These are phyloP conservation scores for Hypoxylon subgilvum DNA, from an alignment of 495 filamentous ascomycete species.

Conservation along the genomic window DNA sequence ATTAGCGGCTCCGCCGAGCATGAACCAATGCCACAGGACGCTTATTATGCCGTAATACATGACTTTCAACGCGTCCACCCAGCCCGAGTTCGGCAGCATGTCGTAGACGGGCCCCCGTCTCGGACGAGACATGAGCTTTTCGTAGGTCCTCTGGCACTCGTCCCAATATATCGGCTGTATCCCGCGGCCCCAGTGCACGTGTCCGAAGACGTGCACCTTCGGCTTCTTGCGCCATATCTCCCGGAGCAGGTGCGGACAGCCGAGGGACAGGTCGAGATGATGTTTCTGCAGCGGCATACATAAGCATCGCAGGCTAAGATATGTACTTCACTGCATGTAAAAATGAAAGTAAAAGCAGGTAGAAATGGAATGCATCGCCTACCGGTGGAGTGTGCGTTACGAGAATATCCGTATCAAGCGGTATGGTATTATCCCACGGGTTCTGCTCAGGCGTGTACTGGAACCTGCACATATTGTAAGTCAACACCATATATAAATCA, in stretches of 20 bases:
- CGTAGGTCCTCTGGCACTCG: constrained; percentile 73
- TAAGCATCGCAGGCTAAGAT: too few relatives aligned
- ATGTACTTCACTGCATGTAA: too few relatives aligned
- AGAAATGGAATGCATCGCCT: constrained; percentile 13
- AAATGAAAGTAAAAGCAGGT: too few relatives aligned
- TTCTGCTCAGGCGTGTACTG: constrained; percentile 52
- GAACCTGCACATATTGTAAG: constrained; percentile 43
- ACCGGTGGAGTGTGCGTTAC: constrained; percentile 76
- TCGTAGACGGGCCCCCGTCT: constrained; percentile 59
- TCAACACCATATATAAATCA: background rate
- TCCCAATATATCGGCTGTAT: constrained; percentile 77
- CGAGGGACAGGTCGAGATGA: constrained; percentile 79
- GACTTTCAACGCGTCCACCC: constrained; percentile 67
- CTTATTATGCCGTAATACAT: constrained; percentile 66
- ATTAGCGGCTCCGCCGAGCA: constrained; percentile 63
- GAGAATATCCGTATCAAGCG: constrained; percentile 77
- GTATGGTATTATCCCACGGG: constrained; percentile 63
- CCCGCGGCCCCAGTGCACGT: constrained; percentile 77
- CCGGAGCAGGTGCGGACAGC: constrained; percentile 74
- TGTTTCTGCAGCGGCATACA: too few relatives aligned
- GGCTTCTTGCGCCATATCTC: constrained; percentile 83
- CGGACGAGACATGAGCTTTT: constrained; percentile 62
- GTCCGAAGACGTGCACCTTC: constrained; percentile 84
- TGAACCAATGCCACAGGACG: constrained; percentile 76
- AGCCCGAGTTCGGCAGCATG: constrained; percentile 53